Percentiles rank a stretch among this genome's conserved stretches.
Evolutionary conservation across 1,284 basidiomycete genomes (phyloP).

Genomic region (Cerrena zonata): DNA sequence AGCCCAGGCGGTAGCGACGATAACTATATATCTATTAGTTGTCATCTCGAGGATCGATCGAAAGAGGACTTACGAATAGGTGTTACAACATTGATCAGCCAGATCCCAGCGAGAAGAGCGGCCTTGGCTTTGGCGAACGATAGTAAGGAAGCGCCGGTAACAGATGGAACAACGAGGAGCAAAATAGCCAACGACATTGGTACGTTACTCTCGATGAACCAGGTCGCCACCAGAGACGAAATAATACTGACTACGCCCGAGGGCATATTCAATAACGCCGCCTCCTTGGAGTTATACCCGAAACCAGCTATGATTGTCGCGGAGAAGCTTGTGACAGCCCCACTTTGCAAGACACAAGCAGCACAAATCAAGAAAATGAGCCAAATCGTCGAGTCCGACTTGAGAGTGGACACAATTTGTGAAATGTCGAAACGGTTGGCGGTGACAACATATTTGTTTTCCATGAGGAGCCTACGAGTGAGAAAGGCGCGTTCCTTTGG

Average conservation of each 20-base stretch:
- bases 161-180: conserved; percentile 2
- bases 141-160: conserved; percentile 4
- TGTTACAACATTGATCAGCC: conserved; percentile 9
- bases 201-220: conserved; percentile 4
- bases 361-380: conserved; percentile 5
- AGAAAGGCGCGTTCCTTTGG: conserved; percentile 2
- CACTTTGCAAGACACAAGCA: conserved; percentile 3
- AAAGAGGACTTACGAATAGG: conserved; percentile 6
- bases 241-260: conserved; percentile 6
- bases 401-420: conserved; percentile 1
- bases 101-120: conserved; percentile 6
- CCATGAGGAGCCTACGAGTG: not conserved
- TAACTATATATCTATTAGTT: conserved; percentile 4
- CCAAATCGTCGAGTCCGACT: conserved; percentile 4
- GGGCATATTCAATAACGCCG: conserved; percentile 7
- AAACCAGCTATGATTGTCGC: conserved; percentile 7
- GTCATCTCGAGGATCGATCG: not conserved
- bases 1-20: conserved; percentile 7
- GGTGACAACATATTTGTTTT: conserved; percentile 3
- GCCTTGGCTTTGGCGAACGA: conserved; percentile 4
- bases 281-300: conserved; percentile 6
- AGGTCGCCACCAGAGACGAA: conserved; percentile 5
- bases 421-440: not conserved
- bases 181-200: conserved; percentile 7
- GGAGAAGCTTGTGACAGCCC: conserved; percentile 7